Conservation (phyloP, 2,329 filamentous ascomycete species). For the Penicillium sp. region DNA sequence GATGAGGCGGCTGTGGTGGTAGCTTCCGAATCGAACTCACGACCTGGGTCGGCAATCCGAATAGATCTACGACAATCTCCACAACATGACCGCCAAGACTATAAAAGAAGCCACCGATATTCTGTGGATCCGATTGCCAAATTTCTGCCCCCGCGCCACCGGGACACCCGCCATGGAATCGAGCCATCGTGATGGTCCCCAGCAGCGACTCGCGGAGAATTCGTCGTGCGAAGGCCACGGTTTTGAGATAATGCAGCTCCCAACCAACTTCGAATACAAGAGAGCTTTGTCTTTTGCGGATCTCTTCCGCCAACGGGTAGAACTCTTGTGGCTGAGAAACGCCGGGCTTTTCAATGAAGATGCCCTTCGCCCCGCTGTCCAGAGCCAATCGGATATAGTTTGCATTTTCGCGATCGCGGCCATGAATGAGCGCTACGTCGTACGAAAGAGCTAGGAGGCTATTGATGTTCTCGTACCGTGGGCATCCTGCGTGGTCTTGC, state of each 20-base stretch:
- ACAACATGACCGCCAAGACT: slow-evolving; percentile 21
- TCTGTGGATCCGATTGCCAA: slow-evolving; percentile 15
- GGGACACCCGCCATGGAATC: slow-evolving; percentile 27
- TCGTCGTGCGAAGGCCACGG: slow-evolving; percentile 20
- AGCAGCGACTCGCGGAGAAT: slow-evolving; percentile 20
- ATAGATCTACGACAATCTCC: slow-evolving; percentile 22
- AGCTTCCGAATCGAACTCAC: slow-evolving; percentile 25
- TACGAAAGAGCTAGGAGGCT: not conserved
- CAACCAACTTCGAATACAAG: slow-evolving; percentile 23
- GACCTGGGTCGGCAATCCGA: slow-evolving; percentile 19
- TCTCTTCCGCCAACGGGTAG: slow-evolving; percentile 20
- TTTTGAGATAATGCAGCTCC: slow-evolving; percentile 25
- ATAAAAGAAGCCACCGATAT: slow-evolving; percentile 6
- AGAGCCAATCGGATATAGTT: slow-evolving; percentile 4
- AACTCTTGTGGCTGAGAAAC: slow-evolving; percentile 16
- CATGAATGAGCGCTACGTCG: slow-evolving; percentile 6
- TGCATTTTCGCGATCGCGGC: slow-evolving; percentile 7
- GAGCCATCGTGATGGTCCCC: slow-evolving; percentile 24
- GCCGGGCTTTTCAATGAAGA: slow-evolving; percentile 2
- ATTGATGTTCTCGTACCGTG: not conserved
- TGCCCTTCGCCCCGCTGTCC: slow-evolving; percentile 5
- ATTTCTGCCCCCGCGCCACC: slow-evolving; percentile 23
- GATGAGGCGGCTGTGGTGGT: slow-evolving; percentile 17
- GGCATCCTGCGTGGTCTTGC: not conserved
- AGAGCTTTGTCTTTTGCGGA: slow-evolving; percentile 11